Evolutionary conservation across 2,329 filamentous ascomycete species (phyloP).

Genomic region (Colletotrichum musae): DNA sequence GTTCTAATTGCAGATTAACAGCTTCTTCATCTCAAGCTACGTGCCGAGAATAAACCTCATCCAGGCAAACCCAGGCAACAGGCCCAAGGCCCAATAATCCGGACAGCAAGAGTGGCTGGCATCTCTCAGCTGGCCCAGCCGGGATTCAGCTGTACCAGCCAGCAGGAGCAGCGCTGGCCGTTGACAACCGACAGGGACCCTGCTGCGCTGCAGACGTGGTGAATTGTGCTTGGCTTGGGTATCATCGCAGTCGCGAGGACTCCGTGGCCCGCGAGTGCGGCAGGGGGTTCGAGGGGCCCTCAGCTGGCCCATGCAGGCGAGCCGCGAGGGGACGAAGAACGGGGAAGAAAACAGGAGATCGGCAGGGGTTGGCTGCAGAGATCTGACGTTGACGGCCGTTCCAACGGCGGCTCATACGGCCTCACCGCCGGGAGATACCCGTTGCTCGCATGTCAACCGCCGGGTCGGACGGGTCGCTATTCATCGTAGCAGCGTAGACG

Average conservation of each 20-base stretch:
- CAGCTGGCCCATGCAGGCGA: conserved; percentile 32
- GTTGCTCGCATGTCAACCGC: not conserved
- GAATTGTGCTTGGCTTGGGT: conserved; percentile 35
- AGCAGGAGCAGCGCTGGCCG: conserved; percentile 2
- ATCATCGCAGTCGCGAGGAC: conserved; percentile 9
- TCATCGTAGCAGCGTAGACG: too few species aligned
- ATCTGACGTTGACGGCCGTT: conserved; percentile 25
- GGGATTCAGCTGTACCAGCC: not conserved
- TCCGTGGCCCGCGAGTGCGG: conserved; percentile 20
- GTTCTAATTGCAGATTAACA: not conserved
- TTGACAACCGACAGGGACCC: conserved; percentile 6
- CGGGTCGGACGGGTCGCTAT: too few species aligned
- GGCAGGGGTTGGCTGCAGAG: conserved; percentile 35
- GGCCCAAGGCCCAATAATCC: not conserved
- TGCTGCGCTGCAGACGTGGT: conserved; percentile 27
- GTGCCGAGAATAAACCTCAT: not conserved
- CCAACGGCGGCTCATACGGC: conserved; percentile 11
- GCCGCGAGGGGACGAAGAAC: conserved; percentile 3
- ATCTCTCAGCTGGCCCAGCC: not conserved
- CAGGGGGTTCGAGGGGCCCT: conserved; percentile 8
- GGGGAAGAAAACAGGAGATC: conserved; percentile 20
- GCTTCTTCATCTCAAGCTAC: not conserved
- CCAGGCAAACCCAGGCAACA: not conserved
- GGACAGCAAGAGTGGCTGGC: not conserved
- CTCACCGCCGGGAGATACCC: conserved; percentile 14